These are phyloP conservation scores for Hypoxylon subgilvum DNA, from an alignment of 495 filamentous ascomycete genomes.

Conservation along the genomic window DNA sequence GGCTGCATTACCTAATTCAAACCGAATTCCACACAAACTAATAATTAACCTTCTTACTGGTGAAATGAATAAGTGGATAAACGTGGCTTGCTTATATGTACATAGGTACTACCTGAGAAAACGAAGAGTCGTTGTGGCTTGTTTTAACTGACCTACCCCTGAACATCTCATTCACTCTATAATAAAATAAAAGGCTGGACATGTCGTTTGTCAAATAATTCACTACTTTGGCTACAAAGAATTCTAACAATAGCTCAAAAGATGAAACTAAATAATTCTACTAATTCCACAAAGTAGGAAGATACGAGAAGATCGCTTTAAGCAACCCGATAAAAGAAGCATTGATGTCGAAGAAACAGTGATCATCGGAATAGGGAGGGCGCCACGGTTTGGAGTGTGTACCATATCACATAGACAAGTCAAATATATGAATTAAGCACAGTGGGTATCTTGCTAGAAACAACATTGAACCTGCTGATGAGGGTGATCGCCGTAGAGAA, in stretches of 20 bases:
- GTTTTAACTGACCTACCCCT: not conserved
- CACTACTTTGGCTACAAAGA: too few species aligned
- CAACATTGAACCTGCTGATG: not conserved
- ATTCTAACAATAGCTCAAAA: too few species aligned
- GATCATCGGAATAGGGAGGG: not conserved
- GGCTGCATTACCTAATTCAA: too few species aligned
- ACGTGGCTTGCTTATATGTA: too few species aligned
- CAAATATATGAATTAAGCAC: not conserved
- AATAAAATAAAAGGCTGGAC: too few species aligned
- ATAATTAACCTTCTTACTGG: too few species aligned
- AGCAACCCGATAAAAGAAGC: not conserved
- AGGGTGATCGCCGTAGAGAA: slow-evolving; percentile 1
- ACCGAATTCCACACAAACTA: too few species aligned
- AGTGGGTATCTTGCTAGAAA: slow-evolving; percentile 26
- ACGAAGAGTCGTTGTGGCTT: slow-evolving; percentile 5
- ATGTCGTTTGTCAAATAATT: too few species aligned
- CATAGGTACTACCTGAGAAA: too few species aligned
- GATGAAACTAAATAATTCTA: too few species aligned
- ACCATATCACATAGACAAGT: slow-evolving; percentile 9
- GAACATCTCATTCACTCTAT: too few species aligned
- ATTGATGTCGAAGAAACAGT: not conserved
- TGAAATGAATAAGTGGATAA: too few species aligned
- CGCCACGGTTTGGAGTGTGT: slow-evolving; percentile 6
- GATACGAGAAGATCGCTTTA: slow-evolving; percentile 5
- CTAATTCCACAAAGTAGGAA: not conserved